phyloP scores from a whole-genome alignment of 441 rosid genomes.

The Rhodomyrtus psidioides region DNA sequence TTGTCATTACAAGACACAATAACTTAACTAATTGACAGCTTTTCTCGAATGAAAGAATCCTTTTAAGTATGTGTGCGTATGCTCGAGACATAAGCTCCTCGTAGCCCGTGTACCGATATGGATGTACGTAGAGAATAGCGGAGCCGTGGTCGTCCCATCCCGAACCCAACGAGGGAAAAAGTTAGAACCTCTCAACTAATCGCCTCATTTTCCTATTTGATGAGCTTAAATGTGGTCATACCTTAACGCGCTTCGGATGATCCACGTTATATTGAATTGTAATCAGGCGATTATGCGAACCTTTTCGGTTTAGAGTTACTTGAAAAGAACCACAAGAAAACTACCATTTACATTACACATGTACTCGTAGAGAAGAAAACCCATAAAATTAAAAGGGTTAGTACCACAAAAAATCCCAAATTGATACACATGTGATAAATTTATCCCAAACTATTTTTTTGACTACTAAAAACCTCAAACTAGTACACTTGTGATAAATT shows the following conservation, averaged over 20 bases:
- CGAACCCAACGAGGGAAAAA: background rate
- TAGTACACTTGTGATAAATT: too few species aligned
- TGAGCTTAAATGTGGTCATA: fast-evolving
- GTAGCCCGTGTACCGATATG: too few species aligned
- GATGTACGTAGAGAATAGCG: background rate
- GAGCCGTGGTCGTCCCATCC: background rate
- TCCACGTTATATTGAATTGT: background rate
- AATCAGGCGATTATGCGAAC: background rate
- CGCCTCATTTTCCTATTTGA: background rate
- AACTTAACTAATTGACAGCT: background rate
- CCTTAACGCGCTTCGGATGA: background rate
- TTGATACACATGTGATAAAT: too few species aligned
- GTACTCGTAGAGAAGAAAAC: background rate
- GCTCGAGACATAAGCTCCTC: fast-evolving
- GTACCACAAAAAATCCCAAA: too few species aligned
- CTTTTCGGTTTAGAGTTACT: background rate
- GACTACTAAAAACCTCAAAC: too few species aligned
- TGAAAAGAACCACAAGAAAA: background rate
- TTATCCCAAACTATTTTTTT: too few species aligned
- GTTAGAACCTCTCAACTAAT: background rate
- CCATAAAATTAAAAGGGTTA: background rate
- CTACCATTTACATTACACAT: background rate
- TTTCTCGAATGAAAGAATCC: background rate
- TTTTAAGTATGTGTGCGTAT: background rate
- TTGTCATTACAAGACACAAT: background rate